Evolutionary conservation across 371 early-diverging fungal species (phyloP).

Genomic region (Blyttiomyces sp.): DNA sequence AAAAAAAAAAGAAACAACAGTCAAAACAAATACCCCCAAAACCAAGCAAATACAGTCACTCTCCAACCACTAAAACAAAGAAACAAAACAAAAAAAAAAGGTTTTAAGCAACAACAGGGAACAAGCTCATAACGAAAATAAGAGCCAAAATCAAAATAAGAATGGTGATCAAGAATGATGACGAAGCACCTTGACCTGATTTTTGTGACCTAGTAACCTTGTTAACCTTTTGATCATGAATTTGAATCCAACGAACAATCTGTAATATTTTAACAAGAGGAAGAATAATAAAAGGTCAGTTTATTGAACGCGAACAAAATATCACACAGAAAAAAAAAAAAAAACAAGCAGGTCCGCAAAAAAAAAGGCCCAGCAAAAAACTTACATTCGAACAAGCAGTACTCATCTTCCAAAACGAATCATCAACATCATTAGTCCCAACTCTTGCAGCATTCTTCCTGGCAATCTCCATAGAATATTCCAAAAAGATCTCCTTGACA

Average conservation of each 20-base stretch:
- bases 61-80: too few species aligned
- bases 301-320: background rate
- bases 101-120: too few species aligned
- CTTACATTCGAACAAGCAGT: conserved; percentile 36
- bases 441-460: conserved; percentile 21
- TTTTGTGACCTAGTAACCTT: too few species aligned
- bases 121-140: too few species aligned
- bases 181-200: too few species aligned
- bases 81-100: too few species aligned
- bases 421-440: conserved; percentile 28
- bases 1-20: too few species aligned
- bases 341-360: background rate
- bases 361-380: background rate
- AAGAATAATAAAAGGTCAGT: background rate
- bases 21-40: too few species aligned
- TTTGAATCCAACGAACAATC: conserved; percentile 35
- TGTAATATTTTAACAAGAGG: background rate
- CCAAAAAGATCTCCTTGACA: conserved; percentile 36
- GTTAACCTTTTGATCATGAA: too few species aligned
- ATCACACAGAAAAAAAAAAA: background rate
- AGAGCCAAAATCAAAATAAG: too few species aligned
- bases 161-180: too few species aligned
- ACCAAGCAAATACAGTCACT: too few species aligned
- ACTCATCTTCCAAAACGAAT: conserved; percentile 29
- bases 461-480: conserved; percentile 34